phyloP scores from a whole-genome alignment of 176 grass and related monocot species.

The Ensete ventricosum region DNA sequence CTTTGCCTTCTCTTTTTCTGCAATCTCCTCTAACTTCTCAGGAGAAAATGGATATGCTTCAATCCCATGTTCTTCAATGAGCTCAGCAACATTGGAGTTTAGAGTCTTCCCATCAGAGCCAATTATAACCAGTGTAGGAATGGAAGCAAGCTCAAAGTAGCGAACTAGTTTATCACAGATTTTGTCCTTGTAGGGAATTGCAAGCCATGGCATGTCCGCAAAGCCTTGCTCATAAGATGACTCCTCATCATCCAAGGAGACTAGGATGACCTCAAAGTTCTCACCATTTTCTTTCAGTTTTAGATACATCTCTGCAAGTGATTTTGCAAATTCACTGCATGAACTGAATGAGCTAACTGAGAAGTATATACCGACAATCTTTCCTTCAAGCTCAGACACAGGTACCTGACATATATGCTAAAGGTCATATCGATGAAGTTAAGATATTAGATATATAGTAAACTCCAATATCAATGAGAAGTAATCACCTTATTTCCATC shows the following conservation, averaged over 20 bases:
- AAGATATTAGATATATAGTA: background rate
- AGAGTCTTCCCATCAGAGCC: slow-evolving; percentile 82
- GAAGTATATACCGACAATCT: slow-evolving; percentile 65
- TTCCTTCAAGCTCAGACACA: slow-evolving; percentile 61
- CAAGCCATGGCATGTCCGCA: slow-evolving; percentile 60
- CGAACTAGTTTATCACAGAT: slow-evolving; percentile 43
- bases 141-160: slow-evolving; percentile 55
- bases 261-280: slow-evolving; percentile 70
- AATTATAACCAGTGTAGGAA: slow-evolving; percentile 63
- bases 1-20: slow-evolving; percentile 50
- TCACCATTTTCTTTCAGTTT: slow-evolving; percentile 63
- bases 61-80: slow-evolving; percentile 55
- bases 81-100: slow-evolving; percentile 41
- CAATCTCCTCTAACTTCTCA: slow-evolving; percentile 59
- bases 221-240: slow-evolving; percentile 36
- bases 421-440: background rate
- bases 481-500: slow-evolving; percentile 13
- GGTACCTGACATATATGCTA: slow-evolving; percentile 32
- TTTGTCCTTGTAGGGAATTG: slow-evolving; percentile 62
- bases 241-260: slow-evolving; percentile 42
- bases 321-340: slow-evolving; percentile 37
- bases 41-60: slow-evolving; percentile 61
- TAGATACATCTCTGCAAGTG: slow-evolving; percentile 51
- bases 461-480: background rate
- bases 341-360: slow-evolving; percentile 17